Percentiles rank a stretch among this genome's conserved stretches.
Conservation (phyloP, 352 stramenopile species). For the Phytophthora ramorum region DNA sequence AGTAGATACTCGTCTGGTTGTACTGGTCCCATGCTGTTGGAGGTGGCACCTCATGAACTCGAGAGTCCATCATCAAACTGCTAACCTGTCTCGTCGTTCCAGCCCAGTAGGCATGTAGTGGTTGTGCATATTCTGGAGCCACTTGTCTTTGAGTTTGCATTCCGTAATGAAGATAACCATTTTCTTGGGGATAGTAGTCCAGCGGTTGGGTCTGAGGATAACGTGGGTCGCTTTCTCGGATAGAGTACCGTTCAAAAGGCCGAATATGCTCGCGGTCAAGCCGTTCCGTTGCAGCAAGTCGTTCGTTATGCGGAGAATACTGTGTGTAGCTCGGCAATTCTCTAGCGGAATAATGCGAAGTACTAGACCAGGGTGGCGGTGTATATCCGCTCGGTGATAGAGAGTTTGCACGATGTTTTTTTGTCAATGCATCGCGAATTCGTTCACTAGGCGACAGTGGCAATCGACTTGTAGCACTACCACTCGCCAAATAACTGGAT, state of each 20-base stretch:
- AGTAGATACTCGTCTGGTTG: conserved; percentile 5
- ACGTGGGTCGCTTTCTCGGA: conserved; percentile 13
- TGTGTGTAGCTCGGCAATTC: conserved; percentile 32
- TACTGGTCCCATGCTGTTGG: conserved; percentile 18
- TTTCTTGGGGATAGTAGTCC: conserved; percentile 22
- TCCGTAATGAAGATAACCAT: conserved; percentile 20
- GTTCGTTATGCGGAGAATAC: conserved; percentile 31
- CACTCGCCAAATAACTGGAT: conserved; percentile 12
- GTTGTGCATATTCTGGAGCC: conserved; percentile 17
- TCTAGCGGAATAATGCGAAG: conserved; percentile 46
- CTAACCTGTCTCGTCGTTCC: not conserved
- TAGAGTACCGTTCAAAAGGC: conserved; percentile 19
- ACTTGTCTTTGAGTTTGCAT: conserved; percentile 14
- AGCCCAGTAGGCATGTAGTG: conserved; percentile 16
- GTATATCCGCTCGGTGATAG: conserved; percentile 17
- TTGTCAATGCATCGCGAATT: conserved; percentile 57
- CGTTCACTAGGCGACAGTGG: conserved; percentile 64
- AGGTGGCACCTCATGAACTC: not conserved
- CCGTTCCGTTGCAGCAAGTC: conserved; percentile 42
- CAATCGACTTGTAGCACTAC: conserved; percentile 25
- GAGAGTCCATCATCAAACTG: conserved; percentile 7
- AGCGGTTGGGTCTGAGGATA: conserved; percentile 14
- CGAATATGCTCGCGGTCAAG: conserved; percentile 38
- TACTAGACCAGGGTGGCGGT: not conserved
- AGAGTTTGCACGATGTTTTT: conserved; percentile 40